Evolutionary conservation across 306 rosid genomes (phyloP).

Genomic region (Vicia villosa): DNA sequence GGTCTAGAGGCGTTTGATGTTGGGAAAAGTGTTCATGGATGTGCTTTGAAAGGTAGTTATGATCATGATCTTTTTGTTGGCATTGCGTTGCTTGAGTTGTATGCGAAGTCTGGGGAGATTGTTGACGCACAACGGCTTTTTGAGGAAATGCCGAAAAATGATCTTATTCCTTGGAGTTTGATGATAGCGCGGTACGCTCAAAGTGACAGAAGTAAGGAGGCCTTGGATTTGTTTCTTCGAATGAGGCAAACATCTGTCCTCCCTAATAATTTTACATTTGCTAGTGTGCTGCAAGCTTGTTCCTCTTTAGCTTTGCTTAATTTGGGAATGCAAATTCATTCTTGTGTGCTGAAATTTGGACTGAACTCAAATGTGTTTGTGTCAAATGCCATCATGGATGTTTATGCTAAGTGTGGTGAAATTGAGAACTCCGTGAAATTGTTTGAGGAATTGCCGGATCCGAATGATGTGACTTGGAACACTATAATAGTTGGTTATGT

Average conservation of each 20-base stretch:
- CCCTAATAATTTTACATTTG: conserved; percentile 22
- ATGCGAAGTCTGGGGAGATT: conserved; percentile 15
- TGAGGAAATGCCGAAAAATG: conserved; percentile 16
- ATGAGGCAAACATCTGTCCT: conserved; percentile 9
- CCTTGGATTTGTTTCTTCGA: conserved; percentile 9
- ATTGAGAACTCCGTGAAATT: conserved; percentile 11
- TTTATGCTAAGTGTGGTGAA: conserved; percentile 19
- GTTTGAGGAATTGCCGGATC: conserved; percentile 10
- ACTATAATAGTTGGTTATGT: conserved; percentile 10
- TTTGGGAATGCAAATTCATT: conserved; percentile 8
- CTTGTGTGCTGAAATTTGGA: conserved; percentile 11
- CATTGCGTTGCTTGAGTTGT: conserved; percentile 6
- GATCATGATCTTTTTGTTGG: conserved; percentile 15
- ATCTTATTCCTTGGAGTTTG: conserved; percentile 15
- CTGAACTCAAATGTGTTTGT: conserved; percentile 12
- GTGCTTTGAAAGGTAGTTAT: conserved; percentile 9
- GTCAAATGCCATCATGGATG: conserved; percentile 13
- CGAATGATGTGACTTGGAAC: conserved; percentile 20
- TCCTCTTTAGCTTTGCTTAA: background rate
- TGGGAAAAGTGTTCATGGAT: conserved; percentile 14
- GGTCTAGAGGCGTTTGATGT: conserved; percentile 2
- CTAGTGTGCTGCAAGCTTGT: conserved; percentile 22
- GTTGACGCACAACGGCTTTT: background rate
- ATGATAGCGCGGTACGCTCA: conserved; percentile 11
- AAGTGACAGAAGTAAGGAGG: conserved; percentile 1